Evolutionary conservation across 2,329 filamentous ascomycete genomes (phyloP).

Genomic region (Aspergillus terreus): DNA sequence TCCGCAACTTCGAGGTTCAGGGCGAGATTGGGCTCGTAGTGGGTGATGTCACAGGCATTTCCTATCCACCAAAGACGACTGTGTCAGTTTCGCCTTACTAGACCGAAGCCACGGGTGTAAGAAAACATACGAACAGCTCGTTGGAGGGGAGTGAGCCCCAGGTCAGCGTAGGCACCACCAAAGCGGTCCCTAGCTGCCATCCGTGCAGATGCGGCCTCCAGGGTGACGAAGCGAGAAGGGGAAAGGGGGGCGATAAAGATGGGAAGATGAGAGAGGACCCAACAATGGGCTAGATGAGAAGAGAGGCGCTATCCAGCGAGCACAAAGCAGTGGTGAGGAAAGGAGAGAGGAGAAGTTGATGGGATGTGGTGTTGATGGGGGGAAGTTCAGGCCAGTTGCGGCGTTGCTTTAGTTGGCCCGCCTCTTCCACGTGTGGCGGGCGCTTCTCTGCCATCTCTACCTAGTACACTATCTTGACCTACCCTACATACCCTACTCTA

Average conservation of each 20-base stretch:
- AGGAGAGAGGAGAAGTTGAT: not conserved
- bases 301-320: not conserved
- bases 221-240: constrained; percentile 37
- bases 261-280: not conserved
- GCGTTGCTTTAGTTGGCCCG: constrained; percentile 15
- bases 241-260: constrained; percentile 2
- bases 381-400: constrained; percentile 12
- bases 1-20: constrained; percentile 95
- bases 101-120: not conserved
- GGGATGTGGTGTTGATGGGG: not conserved
- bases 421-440: constrained; percentile 25
- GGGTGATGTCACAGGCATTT: constrained; percentile 89
- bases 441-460: constrained; percentile 2
- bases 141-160: constrained; percentile 80
- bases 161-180: constrained; percentile 72
- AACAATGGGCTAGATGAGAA: not conserved
- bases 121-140: constrained; percentile 71
- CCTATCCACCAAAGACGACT: constrained; percentile 42
- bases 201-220: constrained; percentile 95
- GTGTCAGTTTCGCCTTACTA: not conserved
- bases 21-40: constrained; percentile 96
- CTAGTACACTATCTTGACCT: not conserved
- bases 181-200: constrained; percentile 95
- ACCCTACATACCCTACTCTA: not conserved
- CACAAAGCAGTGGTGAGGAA: not conserved